Percentiles rank a stretch among this genome's conserved stretches.
Conservation (phyloP, 495 filamentous ascomycete genomes). For the Aspergillus olivimuriae region DNA sequence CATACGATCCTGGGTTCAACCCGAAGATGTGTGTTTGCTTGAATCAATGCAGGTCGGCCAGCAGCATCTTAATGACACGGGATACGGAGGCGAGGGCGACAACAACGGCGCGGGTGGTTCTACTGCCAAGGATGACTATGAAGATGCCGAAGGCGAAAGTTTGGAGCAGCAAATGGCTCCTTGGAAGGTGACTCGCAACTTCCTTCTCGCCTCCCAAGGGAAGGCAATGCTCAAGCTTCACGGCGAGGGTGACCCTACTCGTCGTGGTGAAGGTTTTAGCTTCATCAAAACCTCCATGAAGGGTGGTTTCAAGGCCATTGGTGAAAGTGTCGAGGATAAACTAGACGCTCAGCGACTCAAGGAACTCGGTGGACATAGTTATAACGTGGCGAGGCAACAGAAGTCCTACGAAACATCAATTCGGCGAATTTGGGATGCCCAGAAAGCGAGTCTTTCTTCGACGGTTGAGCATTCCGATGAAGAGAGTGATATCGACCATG, state of each 20-base stretch:
- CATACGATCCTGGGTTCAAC: conserved; percentile 81
- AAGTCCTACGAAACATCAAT: conserved; percentile 83
- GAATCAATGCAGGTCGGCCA: conserved; percentile 96
- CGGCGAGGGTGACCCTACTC: conserved; percentile 92
- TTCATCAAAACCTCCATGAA: conserved; percentile 99
- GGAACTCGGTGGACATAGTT: conserved; percentile 88
- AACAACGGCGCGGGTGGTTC: conserved; percentile 43
- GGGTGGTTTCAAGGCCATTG: conserved; percentile 86
- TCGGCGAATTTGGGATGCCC: conserved; percentile 80
- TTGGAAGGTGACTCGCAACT: conserved; percentile 92
- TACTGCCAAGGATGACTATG: conserved; percentile 45
- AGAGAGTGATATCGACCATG: conserved; percentile 62
- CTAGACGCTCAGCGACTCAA: conserved; percentile 76
- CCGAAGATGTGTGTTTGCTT: conserved; percentile 88
- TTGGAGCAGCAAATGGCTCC: conserved; percentile 89
- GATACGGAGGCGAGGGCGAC: conserved; percentile 66
- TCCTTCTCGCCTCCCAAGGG: conserved; percentile 83
- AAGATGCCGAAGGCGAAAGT: conserved; percentile 58
- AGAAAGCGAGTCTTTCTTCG: conserved; percentile 69
- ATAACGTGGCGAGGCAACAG: conserved; percentile 93
- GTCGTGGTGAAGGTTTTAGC: conserved; percentile 86
- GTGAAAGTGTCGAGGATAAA: conserved; percentile 82
- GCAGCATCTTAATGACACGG: conserved; percentile 74
- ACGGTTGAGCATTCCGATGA: conserved; percentile 54
- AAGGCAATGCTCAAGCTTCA: conserved; percentile 97